phyloP scores from a whole-genome alignment of 129 eudicot species.

The Flaveria ramosissima region DNA sequence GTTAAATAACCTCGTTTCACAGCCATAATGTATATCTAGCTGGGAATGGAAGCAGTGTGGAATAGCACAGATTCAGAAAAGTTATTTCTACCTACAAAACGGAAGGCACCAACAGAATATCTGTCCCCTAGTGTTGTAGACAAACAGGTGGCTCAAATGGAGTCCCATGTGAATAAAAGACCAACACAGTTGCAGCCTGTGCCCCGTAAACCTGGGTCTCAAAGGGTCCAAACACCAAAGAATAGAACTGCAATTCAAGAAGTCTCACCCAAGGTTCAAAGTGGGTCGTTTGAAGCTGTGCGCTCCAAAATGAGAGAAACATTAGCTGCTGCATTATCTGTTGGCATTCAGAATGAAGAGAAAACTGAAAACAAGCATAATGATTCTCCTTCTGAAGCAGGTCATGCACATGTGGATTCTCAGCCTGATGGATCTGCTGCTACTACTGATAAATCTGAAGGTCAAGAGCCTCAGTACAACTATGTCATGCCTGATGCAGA shows the following conservation, averaged over 20 bases:
- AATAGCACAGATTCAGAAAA: conserved; percentile 38
- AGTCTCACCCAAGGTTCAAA: conserved; percentile 43
- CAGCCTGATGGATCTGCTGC: conserved; percentile 29
- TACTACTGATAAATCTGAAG: conserved; percentile 30
- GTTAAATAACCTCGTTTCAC: conserved; percentile 46
- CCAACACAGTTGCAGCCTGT: conserved; percentile 35
- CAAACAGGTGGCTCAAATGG: conserved; percentile 50
- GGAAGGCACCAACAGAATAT: conserved; percentile 55
- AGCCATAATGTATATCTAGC: conserved; percentile 30
- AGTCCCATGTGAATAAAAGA: conserved; percentile 32
- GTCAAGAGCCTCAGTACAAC: conserved; percentile 44
- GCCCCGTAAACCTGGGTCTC: conserved; percentile 42
- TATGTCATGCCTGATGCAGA: conserved; percentile 58
- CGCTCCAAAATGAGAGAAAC: conserved; percentile 87
- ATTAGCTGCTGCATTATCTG: conserved; percentile 69
- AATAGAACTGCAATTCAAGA: conserved; percentile 36
- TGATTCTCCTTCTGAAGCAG: conserved; percentile 25
- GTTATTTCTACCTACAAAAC: conserved; percentile 41
- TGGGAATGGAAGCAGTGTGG: conserved; percentile 28
- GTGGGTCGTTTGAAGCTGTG: conserved; percentile 54
- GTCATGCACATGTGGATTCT: conserved; percentile 24
- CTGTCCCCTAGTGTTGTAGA: conserved; percentile 35
- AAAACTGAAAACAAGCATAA: conserved; percentile 37
- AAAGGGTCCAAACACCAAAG: conserved; percentile 52
- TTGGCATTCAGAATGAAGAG: conserved; percentile 48